Conservation (phyloP, 2,329 filamentous ascomycete species). For the Volutella citrinella region DNA sequence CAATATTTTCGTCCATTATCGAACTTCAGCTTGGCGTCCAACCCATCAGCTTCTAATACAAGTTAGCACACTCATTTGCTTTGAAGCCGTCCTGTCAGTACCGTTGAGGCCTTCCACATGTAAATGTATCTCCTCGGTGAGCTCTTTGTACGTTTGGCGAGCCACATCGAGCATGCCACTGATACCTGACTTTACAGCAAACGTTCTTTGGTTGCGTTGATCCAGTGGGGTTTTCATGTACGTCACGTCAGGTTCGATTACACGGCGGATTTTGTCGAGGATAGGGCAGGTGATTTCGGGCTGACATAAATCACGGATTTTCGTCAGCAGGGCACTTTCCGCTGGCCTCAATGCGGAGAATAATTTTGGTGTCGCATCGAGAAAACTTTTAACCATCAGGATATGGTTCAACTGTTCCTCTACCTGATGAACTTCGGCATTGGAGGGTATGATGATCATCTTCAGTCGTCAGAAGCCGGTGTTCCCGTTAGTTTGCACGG, state of each 20-base stretch:
- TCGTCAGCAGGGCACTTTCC: slow-evolving; percentile 60
- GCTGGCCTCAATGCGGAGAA: slow-evolving; percentile 66
- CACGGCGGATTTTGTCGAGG: slow-evolving; percentile 60
- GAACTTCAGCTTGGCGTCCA: slow-evolving; percentile 68
- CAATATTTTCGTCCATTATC: slow-evolving; percentile 79
- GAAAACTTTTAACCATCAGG: slow-evolving; percentile 80
- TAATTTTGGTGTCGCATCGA: slow-evolving; percentile 64
- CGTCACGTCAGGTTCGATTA: slow-evolving; percentile 77
- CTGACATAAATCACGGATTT: slow-evolving; percentile 68
- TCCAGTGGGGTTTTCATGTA: slow-evolving; percentile 80
- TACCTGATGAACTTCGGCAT: slow-evolving; percentile 62
- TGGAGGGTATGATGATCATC: slow-evolving; percentile 73
- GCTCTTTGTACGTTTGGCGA: slow-evolving; percentile 85
- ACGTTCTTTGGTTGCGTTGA: slow-evolving; percentile 83
- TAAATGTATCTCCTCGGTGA: slow-evolving; percentile 72
- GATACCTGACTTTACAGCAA: slow-evolving; percentile 82
- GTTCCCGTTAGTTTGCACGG: too few species aligned
- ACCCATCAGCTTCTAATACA: slow-evolving; percentile 51
- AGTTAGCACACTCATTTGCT: background rate
- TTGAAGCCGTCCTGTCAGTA: slow-evolving; percentile 30
- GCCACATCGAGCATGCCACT: slow-evolving; percentile 87
- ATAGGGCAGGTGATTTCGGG: slow-evolving; percentile 60
- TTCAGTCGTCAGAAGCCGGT: slow-evolving; percentile 31
- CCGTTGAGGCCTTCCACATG: slow-evolving; percentile 67
- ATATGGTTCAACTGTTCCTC: slow-evolving; percentile 85